Evolutionary conservation across 768 basidiomycete genomes (phyloP).

Genomic region (Leucogyrophana mollusca): DNA sequence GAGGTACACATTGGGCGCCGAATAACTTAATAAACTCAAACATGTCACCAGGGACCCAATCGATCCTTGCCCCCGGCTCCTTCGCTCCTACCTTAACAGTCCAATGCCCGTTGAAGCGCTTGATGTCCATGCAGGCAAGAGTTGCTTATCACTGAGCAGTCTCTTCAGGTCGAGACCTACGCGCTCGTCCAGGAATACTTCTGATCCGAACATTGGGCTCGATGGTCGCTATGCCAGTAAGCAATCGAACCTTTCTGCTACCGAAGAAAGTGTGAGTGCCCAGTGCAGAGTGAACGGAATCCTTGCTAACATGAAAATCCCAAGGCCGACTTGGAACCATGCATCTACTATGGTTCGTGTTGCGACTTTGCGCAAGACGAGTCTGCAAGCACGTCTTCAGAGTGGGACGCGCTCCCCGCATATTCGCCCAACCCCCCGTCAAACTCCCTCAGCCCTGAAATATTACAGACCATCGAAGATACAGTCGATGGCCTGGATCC

Average conservation of each 20-base stretch:
- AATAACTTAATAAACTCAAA: slow-evolving; percentile 30
- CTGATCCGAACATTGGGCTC: too few species aligned
- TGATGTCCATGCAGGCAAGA: slow-evolving; percentile 18
- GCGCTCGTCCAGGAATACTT: neutral
- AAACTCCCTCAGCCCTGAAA: slow-evolving; percentile 27
- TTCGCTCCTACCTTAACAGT: slow-evolving; percentile 8
- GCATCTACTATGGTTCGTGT: slow-evolving; percentile 37
- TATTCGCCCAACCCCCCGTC: slow-evolving; percentile 34
- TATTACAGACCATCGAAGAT: slow-evolving; percentile 52
- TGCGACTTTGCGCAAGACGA: slow-evolving; percentile 41
- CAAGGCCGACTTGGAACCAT: slow-evolving; percentile 11
- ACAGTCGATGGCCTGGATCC: slow-evolving; percentile 50
- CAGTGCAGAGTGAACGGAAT: too few species aligned
- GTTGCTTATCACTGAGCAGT: slow-evolving; percentile 21
- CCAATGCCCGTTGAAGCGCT: slow-evolving; percentile 22
- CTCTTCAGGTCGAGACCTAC: slow-evolving; percentile 11
- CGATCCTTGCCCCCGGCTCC: slow-evolving; percentile 3
- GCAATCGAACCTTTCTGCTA: too few species aligned
- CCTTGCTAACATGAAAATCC: too few species aligned
- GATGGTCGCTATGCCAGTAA: too few species aligned
- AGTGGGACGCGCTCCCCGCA: slow-evolving; percentile 38
- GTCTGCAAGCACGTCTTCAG: slow-evolving; percentile 25
- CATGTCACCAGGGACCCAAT: slow-evolving; percentile 16
- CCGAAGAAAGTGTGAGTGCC: too few species aligned
- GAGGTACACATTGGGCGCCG: slow-evolving; percentile 15